Evolutionary conservation across 805 yeast species (phyloP), one percentile per base, ranked within the genome.

Genomic region (Candida chilensis): DNA sequence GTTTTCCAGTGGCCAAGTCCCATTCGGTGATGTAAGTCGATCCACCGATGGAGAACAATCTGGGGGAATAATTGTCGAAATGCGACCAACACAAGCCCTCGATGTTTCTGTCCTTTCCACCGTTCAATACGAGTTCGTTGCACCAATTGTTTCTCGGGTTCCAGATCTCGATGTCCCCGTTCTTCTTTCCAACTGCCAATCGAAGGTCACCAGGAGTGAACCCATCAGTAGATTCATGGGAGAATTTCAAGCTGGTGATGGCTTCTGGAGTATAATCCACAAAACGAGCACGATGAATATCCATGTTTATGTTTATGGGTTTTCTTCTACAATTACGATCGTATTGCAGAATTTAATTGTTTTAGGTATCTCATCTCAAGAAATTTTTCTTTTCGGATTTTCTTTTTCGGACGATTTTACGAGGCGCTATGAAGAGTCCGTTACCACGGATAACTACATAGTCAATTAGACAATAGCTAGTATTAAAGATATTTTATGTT

Each of bases 131-230:
- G 25, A 58, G 27, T 46, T 92, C 96, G 39, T 84, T 86, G 31
- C 74, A 58, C 96, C 96, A 88, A 44, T 72, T 70, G 37, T 68
- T 64, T 44, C 77, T 66, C 24, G 95, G 95, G 51, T 85, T 85
- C 96, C 97, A 90, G 20, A 92, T 76, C 54, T 92, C 98, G 35
- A 92, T 82, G 46, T 88, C 88, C 24, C 99, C 99, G 49, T 92
- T 88, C 27, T 85, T 73, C 51, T 96, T 71, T 18, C 96, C 97
- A 5, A 90, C 82, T 1, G 97, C 96, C 22, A 92, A 57, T 36
- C 96, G 66, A 32, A 86, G 60, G 35, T 72, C 78, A 16, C 52
- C 54, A 17, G 74, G 77, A 1, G 75, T 61, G 17, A 60, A 42
- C 8, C 39, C 30, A 27, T 63, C 62, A 3, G 62, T 55, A 0